Evolutionary conservation across 2,329 filamentous ascomycete species (phyloP).

Genomic region (Fusarium sp.): DNA sequence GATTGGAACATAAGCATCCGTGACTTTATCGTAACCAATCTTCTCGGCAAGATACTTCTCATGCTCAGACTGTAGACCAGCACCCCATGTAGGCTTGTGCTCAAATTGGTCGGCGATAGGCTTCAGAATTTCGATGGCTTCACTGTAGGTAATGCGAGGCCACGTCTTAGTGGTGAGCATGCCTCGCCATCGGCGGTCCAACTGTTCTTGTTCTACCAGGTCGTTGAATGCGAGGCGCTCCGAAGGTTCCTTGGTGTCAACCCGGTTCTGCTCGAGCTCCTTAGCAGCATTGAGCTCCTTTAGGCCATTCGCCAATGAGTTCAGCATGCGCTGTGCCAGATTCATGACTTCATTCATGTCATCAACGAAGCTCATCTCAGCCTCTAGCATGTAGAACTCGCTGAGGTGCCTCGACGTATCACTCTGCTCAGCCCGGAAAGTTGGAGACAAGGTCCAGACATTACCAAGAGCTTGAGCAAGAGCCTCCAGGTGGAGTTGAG

Average conservation of each 20-base stretch:
- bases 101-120: slow-evolving; percentile 72
- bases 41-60: slow-evolving; percentile 85
- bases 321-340: slow-evolving; percentile 83
- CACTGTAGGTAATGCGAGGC: slow-evolving; percentile 85
- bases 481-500: slow-evolving; percentile 93
- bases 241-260: slow-evolving; percentile 54
- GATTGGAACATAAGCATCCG: slow-evolving; percentile 70
- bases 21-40: slow-evolving; percentile 64
- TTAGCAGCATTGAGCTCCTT: slow-evolving; percentile 56
- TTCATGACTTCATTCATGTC: slow-evolving; percentile 79
- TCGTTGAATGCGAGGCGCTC: slow-evolving; percentile 58
- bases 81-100: slow-evolving; percentile 76
- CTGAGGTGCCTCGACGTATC: slow-evolving; percentile 94
- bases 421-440: slow-evolving; percentile 92
- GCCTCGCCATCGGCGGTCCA: slow-evolving; percentile 79
- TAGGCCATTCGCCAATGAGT: slow-evolving; percentile 59
- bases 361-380: slow-evolving; percentile 83
- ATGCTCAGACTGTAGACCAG: slow-evolving; percentile 88
- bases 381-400: slow-evolving; percentile 99
- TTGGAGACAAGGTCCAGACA: slow-evolving; percentile 94
- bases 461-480: slow-evolving; percentile 87
- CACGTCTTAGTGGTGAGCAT: slow-evolving; percentile 68
- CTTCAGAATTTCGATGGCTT: slow-evolving; percentile 78
- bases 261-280: slow-evolving; percentile 57
- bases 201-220: slow-evolving; percentile 57